phyloP scores from a whole-genome alignment of 495 filamentous ascomycete genomes.

The Thermothielavioides terrestris region DNA sequence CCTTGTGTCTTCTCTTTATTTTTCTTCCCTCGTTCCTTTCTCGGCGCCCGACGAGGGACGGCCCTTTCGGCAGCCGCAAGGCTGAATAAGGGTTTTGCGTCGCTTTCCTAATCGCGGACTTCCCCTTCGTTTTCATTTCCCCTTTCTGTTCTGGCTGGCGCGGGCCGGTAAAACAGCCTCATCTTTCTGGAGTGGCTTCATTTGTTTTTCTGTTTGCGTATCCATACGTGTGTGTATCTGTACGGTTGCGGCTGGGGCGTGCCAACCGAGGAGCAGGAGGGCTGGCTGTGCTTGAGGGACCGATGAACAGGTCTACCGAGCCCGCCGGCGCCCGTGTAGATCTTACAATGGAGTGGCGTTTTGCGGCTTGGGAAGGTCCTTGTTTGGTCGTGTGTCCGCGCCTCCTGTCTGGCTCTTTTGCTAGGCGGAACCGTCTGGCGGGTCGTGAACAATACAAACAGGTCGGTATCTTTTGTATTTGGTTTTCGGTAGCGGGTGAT shows the following conservation, averaged over 20 bases:
- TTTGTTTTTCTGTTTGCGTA: not conserved
- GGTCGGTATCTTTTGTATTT: too few species aligned
- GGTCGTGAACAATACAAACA: too few species aligned
- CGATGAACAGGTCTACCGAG: too few species aligned
- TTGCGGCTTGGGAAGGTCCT: too few species aligned
- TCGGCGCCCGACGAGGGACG: not conserved
- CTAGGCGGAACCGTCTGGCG: too few species aligned
- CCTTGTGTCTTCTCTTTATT: not conserved
- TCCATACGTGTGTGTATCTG: not conserved
- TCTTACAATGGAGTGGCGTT: not conserved
- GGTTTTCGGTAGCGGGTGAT: too few species aligned
- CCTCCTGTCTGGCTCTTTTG: too few species aligned
- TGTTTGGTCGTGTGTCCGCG: too few species aligned
- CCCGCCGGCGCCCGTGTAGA: too few species aligned
- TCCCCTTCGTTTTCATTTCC: not conserved
- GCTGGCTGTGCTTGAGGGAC: not conserved
- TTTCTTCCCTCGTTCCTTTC: not conserved
- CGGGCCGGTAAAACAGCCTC: slow-evolving; percentile 6
- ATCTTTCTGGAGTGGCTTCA: not conserved
- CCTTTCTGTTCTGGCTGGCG: slow-evolving; percentile 1
- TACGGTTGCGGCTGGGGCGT: not conserved
- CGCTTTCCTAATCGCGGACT: slow-evolving; percentile 1
- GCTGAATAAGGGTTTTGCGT: not conserved
- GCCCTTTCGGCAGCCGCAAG: not conserved
- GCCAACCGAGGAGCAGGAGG: not conserved